Evolutionary conservation across 148 eudicot species (phyloP), one percentile per base, ranked within the genome.

Genomic region (Salicornia ramosissima): DNA sequence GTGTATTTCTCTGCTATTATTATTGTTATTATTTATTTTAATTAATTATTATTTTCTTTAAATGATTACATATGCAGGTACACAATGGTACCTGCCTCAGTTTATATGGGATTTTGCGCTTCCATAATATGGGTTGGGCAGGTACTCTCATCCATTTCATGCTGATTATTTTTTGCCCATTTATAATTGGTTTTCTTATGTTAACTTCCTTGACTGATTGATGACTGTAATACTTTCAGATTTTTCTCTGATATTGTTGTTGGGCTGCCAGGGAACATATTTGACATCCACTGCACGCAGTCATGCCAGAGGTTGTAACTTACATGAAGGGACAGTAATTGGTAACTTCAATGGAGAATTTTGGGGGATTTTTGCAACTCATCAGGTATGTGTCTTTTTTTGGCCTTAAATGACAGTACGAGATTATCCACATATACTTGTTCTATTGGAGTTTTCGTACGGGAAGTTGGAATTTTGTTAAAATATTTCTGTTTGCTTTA

Each of bases 71-170:
- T 55, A 18, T 75, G 59, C 76, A 94, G 99, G 99, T 94, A 90
- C 78, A 94, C 96, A 2, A 94, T 94, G 99, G 86, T 94, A 63
- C 99, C 97, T 65, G 83, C 97, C 68, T 94, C 97, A 69, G 70
- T 94, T 63, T 94, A 88, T 77, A 81, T 94, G 71, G 99, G 99
- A 63, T 94, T 94, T 79, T 73, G 86, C 40, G 96, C 99, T 77
- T 87, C 99, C 46, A 89, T 94, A 78, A 84, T 94, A 77, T 94
- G 99, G 99, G 97, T 94, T 77, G 99, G 84, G 36, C 86, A 94
- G 98, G 98, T 88, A 68, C 11, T 54, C 11, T 54, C 54, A 46
- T 77, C 61, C 64, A 52, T 72, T 63, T 9, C 46, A 26, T 54
- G 12, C 26, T 21, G 11, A 29, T 2, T 18, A 21, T 29, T 57